phyloP scores from a whole-genome alignment of 495 filamentous ascomycete genomes.

The Hyaloscypha finlandica region DNA sequence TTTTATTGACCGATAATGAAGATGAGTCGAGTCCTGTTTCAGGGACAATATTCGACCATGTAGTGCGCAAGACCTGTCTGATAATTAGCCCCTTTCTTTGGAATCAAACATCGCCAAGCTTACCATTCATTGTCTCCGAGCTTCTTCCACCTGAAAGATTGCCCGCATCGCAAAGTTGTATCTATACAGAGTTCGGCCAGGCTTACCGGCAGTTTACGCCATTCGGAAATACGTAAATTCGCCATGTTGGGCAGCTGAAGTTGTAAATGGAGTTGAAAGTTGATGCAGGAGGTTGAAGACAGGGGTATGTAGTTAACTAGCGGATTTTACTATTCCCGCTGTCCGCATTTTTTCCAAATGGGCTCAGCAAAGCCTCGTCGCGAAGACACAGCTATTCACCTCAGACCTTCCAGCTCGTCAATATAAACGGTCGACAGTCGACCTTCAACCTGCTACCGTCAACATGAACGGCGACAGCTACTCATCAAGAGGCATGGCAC shows the following conservation, averaged over 20 bases:
- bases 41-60: constrained; percentile 82
- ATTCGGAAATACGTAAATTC: constrained; percentile 48
- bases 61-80: constrained; percentile 72
- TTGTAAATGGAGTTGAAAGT: background rate
- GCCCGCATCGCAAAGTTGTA: constrained; percentile 87
- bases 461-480: constrained; percentile 90
- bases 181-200: constrained; percentile 85
- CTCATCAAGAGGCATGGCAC: constrained; percentile 69
- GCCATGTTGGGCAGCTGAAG: constrained; percentile 14
- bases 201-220: constrained; percentile 79
- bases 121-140: constrained; percentile 80
- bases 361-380: constrained; percentile 12
- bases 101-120: background rate
- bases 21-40: constrained; percentile 73
- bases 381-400: background rate
- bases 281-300: background rate
- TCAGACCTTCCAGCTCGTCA: background rate
- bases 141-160: constrained; percentile 92
- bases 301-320: constrained; percentile 11
- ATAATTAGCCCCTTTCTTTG: constrained; percentile 17
- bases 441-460: constrained; percentile 26
- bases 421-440: background rate
- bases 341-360: constrained; percentile 3
- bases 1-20: constrained; percentile 79
- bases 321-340: background rate